Conservation (phyloP, 2,329 filamentous ascomycete genomes). For the Xylaria multiplex region DNA sequence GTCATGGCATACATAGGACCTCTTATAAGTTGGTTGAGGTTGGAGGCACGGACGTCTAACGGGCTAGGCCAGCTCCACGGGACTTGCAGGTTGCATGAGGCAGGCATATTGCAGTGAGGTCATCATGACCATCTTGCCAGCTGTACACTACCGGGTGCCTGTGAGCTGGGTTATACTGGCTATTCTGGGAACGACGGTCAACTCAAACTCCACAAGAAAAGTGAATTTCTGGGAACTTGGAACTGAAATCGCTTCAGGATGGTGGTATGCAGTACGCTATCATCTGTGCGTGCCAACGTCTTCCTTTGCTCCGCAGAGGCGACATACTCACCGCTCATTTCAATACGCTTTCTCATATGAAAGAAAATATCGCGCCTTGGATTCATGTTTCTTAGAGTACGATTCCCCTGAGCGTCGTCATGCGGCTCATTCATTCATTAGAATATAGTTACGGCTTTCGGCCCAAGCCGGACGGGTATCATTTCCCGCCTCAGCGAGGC, state of each 20-base stretch:
- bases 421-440: slow-evolving; percentile 11
- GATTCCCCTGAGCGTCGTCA: background rate
- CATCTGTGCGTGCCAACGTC: background rate
- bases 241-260: slow-evolving; percentile 1
- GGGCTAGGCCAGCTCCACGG: slow-evolving; percentile 2
- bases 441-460: slow-evolving; percentile 5
- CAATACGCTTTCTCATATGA: background rate
- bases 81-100: slow-evolving; percentile 22
- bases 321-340: slow-evolving; percentile 7
- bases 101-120: slow-evolving; percentile 4
- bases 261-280: background rate
- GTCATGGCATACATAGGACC: slow-evolving; percentile 1
- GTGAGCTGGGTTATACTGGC: background rate
- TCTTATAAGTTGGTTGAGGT: slow-evolving; percentile 18
- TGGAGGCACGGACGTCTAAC: slow-evolving; percentile 12
- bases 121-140: background rate
- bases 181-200: slow-evolving; percentile 6
- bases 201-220: background rate
- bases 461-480: slow-evolving; percentile 15
- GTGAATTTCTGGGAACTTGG: slow-evolving; percentile 1
- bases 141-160: background rate
- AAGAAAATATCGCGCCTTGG: background rate
- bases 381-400: background rate
- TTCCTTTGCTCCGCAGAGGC: slow-evolving; percentile 10
- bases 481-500: slow-evolving; percentile 10